Evolutionary conservation across 768 basidiomycete genomes (phyloP).

Genomic region (Tylopilus balloui): DNA sequence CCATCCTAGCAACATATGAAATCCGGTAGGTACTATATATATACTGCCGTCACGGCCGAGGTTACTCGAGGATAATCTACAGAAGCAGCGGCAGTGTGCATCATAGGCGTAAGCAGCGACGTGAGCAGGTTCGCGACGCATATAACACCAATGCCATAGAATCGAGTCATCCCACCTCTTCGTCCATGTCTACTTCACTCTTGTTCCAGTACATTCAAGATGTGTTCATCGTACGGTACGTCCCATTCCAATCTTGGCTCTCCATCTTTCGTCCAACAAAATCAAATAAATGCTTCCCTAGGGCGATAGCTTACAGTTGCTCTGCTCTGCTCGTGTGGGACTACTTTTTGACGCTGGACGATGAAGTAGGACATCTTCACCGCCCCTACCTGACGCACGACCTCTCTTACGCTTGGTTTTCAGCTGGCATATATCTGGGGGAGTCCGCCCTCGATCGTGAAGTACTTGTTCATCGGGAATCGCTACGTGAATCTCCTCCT

Average conservation of each 20-base stretch:
- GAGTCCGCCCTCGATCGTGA: background rate
- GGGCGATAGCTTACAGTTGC: background rate
- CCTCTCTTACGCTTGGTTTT: background rate
- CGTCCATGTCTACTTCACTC: background rate
- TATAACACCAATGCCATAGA: background rate
- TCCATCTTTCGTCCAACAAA: background rate
- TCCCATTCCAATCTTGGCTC: background rate
- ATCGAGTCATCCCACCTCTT: background rate
- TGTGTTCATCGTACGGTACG: background rate
- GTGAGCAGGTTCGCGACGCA: too few relatives aligned
- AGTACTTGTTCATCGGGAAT: conserved; percentile 2
- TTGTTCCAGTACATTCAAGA: background rate
- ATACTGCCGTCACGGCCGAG: background rate
- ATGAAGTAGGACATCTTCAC: background rate
- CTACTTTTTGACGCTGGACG: conserved; percentile 6
- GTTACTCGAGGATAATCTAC: background rate
- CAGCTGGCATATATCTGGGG: conserved; percentile 1
- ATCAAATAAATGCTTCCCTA: background rate
- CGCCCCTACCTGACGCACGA: background rate
- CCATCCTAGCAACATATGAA: background rate
- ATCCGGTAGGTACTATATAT: background rate
- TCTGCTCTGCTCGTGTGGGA: conserved; percentile 4
- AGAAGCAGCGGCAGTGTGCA: background rate
- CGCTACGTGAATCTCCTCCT: conserved; percentile 3
- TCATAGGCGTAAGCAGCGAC: background rate